Evolutionary conservation across 768 basidiomycete species (phyloP), one percentile per base, ranked within the genome.

Genomic region (Melanogaster broomeanus): DNA sequence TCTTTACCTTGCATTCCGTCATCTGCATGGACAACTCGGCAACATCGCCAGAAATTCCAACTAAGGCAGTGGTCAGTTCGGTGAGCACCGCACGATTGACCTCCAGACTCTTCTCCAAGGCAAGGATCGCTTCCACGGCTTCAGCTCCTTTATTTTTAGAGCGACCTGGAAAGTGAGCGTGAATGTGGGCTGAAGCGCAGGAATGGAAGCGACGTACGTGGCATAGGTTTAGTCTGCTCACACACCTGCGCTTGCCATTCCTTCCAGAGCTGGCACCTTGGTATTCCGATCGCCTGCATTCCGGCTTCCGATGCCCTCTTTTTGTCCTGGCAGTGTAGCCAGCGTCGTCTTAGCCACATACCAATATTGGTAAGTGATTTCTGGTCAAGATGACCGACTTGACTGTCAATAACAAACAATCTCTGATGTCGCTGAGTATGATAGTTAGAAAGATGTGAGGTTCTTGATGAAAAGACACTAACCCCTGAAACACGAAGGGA

Each of bases 391-490:
- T 64, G 55, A 31, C 49, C 31, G 6, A 68, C 47, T 51, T 71
- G 65, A 1, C 15, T 49, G 43, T 72, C 61, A 9, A 72, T 48
- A 1, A 61, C 43, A 25, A 61, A 68, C 3, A 69, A 54, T 2
- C 59, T 49, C 16, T 64, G 61, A 43, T 71, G 61, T 42, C 48
- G 65, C 66, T 68, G n/a, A 28, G 3, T 10, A 4, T 12, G 3
- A 8, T 15, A 12, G 41, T 45, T n/a, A 12, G 19, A 64, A n/a
- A n/a, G 21, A 38, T 31, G 30, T 21, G 37, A 2, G 39, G n/a
- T n/a, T n/a, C n/a, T n/a, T 39, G 5, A 45, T 10, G n/a, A 51
- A 8, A 12, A 15, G n/a, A 56, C 55, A 27, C 42, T n/a, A n/a
- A 64, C 64, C 12, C 61, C 59, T 12, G 55, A 57, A 3, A 65